A percentile compares a stretch with the other conserved stretches of the same genome.
Conservation (phyloP, 75 land plant species). For the Chamaecyparis obtusa region DNA sequence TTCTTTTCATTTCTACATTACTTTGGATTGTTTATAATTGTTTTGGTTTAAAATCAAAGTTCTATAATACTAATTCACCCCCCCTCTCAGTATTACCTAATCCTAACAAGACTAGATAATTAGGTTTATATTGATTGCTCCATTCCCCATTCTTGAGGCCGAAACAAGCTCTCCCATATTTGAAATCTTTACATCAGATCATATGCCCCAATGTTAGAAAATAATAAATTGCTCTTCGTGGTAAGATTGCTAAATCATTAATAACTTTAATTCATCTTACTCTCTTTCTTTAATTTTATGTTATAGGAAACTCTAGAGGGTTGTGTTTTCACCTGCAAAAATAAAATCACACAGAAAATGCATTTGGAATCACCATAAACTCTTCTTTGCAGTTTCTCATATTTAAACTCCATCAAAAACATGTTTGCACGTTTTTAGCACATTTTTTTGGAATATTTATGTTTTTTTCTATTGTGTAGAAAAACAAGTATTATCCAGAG, state of each 20-base stretch:
- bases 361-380: background rate
- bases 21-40: too few species aligned
- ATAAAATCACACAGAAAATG: background rate
- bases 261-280: background rate
- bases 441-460: background rate
- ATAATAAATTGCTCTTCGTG: background rate
- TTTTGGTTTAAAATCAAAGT: too few species aligned
- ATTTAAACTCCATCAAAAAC: background rate
- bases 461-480: background rate
- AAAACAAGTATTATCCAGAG: background rate
- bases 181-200: background rate
- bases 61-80: too few species aligned
- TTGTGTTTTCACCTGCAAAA: background rate
- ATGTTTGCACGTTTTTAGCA: background rate
- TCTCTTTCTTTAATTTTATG: background rate
- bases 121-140: background rate
- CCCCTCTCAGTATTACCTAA: too few species aligned
- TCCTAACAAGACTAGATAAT: too few species aligned
- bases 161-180: background rate
- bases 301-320: background rate
- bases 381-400: background rate
- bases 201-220: background rate
- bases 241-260: background rate
- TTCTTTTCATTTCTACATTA: too few species aligned
- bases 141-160: background rate